These are phyloP conservation scores for Alternaria sp. DNA, from an alignment of 2,329 filamentous ascomycete species.

Conservation along the genomic window DNA sequence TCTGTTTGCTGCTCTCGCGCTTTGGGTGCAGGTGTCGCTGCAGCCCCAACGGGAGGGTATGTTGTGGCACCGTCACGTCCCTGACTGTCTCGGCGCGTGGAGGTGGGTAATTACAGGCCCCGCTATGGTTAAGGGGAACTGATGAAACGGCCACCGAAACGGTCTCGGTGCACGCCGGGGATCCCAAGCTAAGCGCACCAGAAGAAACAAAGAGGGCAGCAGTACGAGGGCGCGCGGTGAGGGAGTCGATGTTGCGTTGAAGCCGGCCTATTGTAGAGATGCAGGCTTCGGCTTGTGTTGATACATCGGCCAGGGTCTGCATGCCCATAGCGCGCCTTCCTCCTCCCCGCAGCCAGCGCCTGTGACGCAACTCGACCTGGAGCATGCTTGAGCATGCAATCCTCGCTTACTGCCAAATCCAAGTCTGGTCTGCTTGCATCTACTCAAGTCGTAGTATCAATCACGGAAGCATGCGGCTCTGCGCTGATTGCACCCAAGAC, in stretches of 20 bases:
- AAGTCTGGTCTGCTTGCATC: neutral
- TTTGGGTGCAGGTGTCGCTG: constrained; percentile 32
- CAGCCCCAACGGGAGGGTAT: constrained; percentile 29
- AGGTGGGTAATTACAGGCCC: constrained; percentile 37
- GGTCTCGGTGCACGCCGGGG: constrained; percentile 8
- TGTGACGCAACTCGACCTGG: constrained; percentile 23
- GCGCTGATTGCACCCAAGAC: neutral
- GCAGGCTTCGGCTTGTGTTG: constrained; percentile 29
- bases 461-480: neutral
- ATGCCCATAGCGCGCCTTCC: constrained; percentile 34
- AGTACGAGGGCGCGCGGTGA: constrained; percentile 3
- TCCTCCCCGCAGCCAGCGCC: constrained; percentile 24
- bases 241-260: constrained; percentile 15
- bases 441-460: neutral
- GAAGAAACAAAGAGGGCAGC: constrained; percentile 4
- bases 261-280: constrained; percentile 24
- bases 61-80: constrained; percentile 46
- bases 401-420: neutral
- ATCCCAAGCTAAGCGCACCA: constrained; percentile 9
- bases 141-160: constrained; percentile 21
- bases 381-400: neutral
- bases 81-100: constrained; percentile 41
- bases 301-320: constrained; percentile 24
- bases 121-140: constrained; percentile 44
- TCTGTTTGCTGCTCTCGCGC: constrained; percentile 32